Percentiles rank a stretch among this genome's conserved stretches.
Evolutionary conservation across 2,329 filamentous ascomycete genomes (phyloP).

Genomic region (Aureobasidium sp.): DNA sequence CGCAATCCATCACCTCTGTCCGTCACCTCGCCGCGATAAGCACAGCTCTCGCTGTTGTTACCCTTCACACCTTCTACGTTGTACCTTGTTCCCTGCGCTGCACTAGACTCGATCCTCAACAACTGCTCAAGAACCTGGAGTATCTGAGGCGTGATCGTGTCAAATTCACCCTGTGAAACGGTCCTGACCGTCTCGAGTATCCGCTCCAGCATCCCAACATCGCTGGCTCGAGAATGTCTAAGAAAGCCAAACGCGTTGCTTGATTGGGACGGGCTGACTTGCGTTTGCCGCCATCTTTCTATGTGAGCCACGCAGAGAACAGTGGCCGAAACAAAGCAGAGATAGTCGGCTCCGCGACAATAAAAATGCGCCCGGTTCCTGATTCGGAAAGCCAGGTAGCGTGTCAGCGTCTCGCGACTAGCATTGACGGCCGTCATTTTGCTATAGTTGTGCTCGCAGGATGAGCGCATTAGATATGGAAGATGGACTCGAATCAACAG

Average conservation of each 20-base stretch:
- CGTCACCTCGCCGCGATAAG: neutral
- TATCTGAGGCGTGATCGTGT: neutral
- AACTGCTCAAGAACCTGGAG: neutral
- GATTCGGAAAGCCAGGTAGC: neutral
- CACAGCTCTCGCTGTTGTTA: too few species aligned
- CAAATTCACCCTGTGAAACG: neutral
- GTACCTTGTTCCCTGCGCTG: neutral
- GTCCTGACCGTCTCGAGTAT: neutral
- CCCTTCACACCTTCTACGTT: neutral
- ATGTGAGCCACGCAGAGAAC: neutral
- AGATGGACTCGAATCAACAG: neutral
- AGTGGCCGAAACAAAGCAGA: neutral
- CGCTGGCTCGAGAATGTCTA: neutral
- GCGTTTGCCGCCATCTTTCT: neutral
- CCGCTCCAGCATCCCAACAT: neutral
- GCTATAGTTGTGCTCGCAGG: neutral
- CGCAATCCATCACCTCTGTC: neutral
- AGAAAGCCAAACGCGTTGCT: neutral
- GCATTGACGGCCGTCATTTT: neutral
- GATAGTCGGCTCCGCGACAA: neutral
- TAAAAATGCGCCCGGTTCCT: neutral
- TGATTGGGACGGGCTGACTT: too few species aligned
- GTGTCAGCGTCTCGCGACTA: neutral
- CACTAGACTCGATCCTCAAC: neutral
- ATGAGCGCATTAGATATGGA: neutral